These are phyloP conservation scores for Hansenula lynferdii DNA, from an alignment of 1,139 yeast genomes.

Conservation along the genomic window DNA sequence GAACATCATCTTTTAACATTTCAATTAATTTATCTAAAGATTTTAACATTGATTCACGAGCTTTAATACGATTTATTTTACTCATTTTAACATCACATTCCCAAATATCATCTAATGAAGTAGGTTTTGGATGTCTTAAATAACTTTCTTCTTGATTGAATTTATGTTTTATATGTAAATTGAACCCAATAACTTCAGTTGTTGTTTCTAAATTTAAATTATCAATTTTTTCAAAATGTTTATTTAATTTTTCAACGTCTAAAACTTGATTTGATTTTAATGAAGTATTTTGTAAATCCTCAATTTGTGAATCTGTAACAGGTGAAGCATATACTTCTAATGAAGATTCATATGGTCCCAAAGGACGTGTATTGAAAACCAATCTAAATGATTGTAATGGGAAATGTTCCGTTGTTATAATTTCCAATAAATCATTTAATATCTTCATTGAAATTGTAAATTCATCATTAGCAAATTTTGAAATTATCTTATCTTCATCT, in stretches of 20 bases:
- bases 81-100: constrained; percentile 11
- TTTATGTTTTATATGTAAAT: constrained; percentile 17
- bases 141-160: constrained; percentile 11
- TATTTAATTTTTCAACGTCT: constrained; percentile 10
- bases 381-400: constrained; percentile 16
- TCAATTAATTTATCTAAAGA: not conserved
- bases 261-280: constrained; percentile 8
- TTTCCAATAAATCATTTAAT: constrained; percentile 48
- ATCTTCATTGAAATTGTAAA: constrained; percentile 60
- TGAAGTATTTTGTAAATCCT: constrained; percentile 11
- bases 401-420: constrained; percentile 26
- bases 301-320: constrained; percentile 16
- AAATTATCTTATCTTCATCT: constrained; percentile 31
- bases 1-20: constrained; percentile 2
- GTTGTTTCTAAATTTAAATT: constrained; percentile 13
- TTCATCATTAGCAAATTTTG: constrained; percentile 65
- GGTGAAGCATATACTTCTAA: constrained; percentile 25
- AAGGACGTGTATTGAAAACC: constrained; percentile 8
- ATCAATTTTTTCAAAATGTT: constrained; percentile 10
- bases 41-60: constrained; percentile 3
- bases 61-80: constrained; percentile 14
- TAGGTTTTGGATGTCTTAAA: constrained; percentile 23
- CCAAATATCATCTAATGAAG: constrained; percentile 25
- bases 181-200: constrained; percentile 16
- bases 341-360: constrained; percentile 17